Percentiles rank a stretch among this genome's conserved stretches.
Evolutionary conservation across 164 flowering plant species (phyloP).

Genomic region (Platanus orientalis): DNA sequence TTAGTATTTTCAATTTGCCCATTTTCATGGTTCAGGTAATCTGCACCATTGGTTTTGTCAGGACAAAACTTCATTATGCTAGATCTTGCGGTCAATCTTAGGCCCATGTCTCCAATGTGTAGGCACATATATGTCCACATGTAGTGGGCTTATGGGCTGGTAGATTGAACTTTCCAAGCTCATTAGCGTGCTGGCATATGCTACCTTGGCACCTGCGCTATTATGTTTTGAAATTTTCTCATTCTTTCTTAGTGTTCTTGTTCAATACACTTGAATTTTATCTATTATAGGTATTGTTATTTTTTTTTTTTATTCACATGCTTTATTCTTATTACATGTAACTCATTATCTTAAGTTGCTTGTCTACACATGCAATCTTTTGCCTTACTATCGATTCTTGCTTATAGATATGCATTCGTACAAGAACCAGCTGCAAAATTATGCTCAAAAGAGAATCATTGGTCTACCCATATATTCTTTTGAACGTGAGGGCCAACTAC

Average conservation of each 20-base stretch:
- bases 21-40: neutral
- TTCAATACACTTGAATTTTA: neutral
- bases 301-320: neutral
- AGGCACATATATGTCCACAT: too few relatives aligned
- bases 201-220: too few relatives aligned
- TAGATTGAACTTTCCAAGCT: too few relatives aligned
- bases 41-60: neutral
- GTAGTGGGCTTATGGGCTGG: too few relatives aligned
- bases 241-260: neutral
- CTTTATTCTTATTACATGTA: neutral
- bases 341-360: neutral
- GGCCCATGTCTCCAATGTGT: too few relatives aligned
- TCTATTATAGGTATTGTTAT: neutral
- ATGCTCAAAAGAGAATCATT: slow-evolving; percentile 43
- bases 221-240: neutral
- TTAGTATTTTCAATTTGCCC: neutral
- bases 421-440: slow-evolving; percentile 56
- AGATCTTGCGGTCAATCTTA: too few relatives aligned
- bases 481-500: slow-evolving; percentile 57
- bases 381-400: slow-evolving; percentile 6
- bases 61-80: too few relatives aligned
- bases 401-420: slow-evolving; percentile 29
- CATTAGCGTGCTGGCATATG: too few relatives aligned
- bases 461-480: slow-evolving; percentile 42
- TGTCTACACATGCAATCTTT: neutral